Base-by-base conservation (phyloP, 2,329 filamentous ascomycete genomes). In the Cladosporium halotolerans region DNA sequence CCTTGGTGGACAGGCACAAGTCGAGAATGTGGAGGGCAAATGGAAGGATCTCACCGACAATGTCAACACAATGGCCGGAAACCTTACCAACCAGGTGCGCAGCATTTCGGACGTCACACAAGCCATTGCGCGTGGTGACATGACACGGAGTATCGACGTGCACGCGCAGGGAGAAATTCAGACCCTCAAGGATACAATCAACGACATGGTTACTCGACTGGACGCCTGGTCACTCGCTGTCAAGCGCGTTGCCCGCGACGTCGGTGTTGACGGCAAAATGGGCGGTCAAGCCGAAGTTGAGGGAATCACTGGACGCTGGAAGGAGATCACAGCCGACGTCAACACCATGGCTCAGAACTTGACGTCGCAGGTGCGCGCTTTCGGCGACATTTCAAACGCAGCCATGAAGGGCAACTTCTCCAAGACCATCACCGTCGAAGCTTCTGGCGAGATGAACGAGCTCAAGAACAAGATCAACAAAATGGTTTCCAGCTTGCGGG, bases 381-480 rank as follows among this genome's bases (percentile, higher is more conserved):
- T 99, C 71, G 93, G 91, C 51, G 92, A 97, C 68, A 97, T 99
- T 64, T 96, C 92, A n/a, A 95, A 96, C 70, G 84, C 93, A 36
- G 93, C 93, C 28, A 96, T 92, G 55, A 91, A 96, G 68, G 93
- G 93, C 58, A 92, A 99, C 71, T 97, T 97, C 70, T 95, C 89
- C 19, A 95, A 96, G 69, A 83, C 95, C 54, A 92, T 99, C 69
- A 95, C 93, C 45, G 92, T 99, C 14, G 91, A 96, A 70, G 93
- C 93, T 16, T 96, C 92, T 10, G 93, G 93, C 59, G 93, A 99
- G 72, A 97, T 99, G 93, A 93, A 97, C 72, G 92, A 97, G 71
- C 79, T 99, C 63, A 99, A 99, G 74, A 85, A 91, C 65, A 97
- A 97, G 78, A 97, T 99, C 79, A 99, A 97, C 70, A 89, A 95